Evolutionary conservation across 805 yeast species (phyloP).

Genomic region (Komagataella pseudopastoris): DNA sequence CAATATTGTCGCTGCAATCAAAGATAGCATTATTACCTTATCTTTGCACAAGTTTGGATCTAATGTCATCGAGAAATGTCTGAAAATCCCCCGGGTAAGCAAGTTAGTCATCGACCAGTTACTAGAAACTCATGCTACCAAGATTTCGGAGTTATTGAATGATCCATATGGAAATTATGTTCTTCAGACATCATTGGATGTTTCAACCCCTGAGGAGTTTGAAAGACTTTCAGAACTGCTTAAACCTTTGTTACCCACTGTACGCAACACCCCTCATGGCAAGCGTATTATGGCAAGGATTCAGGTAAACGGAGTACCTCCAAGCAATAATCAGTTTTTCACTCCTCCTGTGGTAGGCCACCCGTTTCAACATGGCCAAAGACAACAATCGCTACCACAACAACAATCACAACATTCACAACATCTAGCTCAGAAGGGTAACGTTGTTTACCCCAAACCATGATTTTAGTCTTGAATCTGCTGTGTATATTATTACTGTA

Average conservation of each 20-base stretch:
- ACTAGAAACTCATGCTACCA: conserved; percentile 15
- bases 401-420: not conserved
- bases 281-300: conserved; percentile 70
- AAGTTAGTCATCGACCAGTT: conserved; percentile 29
- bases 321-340: not conserved
- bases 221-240: conserved; percentile 40
- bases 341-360: not conserved
- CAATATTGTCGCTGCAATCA: conserved; percentile 3
- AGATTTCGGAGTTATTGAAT: conserved; percentile 22
- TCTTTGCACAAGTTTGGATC: conserved; percentile 52
- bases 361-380: not conserved
- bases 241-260: conserved; percentile 64
- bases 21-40: conserved; percentile 15
- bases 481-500: not conserved
- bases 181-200: conserved; percentile 44
- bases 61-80: conserved; percentile 43
- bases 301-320: conserved; percentile 18
- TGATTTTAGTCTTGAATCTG: not conserved
- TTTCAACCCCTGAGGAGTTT: conserved; percentile 37
- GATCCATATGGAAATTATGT: conserved; percentile 51
- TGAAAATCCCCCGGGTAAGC: conserved; percentile 32
- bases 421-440: not conserved
- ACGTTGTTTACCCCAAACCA: not conserved
- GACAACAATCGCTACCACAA: not conserved
- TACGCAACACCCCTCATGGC: conserved; percentile 92